These are phyloP conservation scores for Candolleomyces aberdarensis DNA, from an alignment of 768 basidiomycete genomes.

Conservation along the genomic window DNA sequence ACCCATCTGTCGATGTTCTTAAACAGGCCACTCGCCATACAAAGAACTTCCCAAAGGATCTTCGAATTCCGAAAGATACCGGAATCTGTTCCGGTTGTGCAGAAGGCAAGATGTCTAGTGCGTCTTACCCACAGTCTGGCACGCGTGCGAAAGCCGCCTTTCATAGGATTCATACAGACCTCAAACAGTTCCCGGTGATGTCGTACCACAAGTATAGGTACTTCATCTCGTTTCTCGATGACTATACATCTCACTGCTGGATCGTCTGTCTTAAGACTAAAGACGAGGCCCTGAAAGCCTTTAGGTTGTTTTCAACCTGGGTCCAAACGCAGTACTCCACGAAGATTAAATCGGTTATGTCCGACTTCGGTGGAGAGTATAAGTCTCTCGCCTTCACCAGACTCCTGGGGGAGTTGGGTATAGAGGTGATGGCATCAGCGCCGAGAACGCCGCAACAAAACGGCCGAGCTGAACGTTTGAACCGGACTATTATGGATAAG, in stretches of 20 bases:
- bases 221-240: slow-evolving; percentile 15
- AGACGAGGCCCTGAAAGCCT: background rate
- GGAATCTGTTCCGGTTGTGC: slow-evolving; percentile 14
- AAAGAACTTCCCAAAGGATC: background rate
- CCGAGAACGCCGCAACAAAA: slow-evolving; percentile 6
- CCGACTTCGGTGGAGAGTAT: slow-evolving; percentile 14
- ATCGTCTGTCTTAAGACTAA: slow-evolving; percentile 8
- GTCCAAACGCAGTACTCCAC: slow-evolving; percentile 8
- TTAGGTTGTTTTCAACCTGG: slow-evolving; percentile 2
- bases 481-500: slow-evolving; percentile 10
- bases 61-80: background rate
- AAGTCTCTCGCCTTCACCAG: background rate
- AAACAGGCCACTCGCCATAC: too few relatives aligned
- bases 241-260: slow-evolving; percentile 11
- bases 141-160: slow-evolving; percentile 12
- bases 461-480: slow-evolving; percentile 3
- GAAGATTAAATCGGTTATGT: slow-evolving; percentile 4
- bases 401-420: background rate
- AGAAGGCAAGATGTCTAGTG: slow-evolving; percentile 15
- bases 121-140: slow-evolving; percentile 11
- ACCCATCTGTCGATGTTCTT: too few relatives aligned
- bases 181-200: slow-evolving; percentile 14
- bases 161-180: slow-evolving; percentile 19
- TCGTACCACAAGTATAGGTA: slow-evolving; percentile 18
- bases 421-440: background rate